These are phyloP conservation scores for Elongisporangium anandrum DNA, from an alignment of 352 stramenopile genomes.

Conservation along the genomic window DNA sequence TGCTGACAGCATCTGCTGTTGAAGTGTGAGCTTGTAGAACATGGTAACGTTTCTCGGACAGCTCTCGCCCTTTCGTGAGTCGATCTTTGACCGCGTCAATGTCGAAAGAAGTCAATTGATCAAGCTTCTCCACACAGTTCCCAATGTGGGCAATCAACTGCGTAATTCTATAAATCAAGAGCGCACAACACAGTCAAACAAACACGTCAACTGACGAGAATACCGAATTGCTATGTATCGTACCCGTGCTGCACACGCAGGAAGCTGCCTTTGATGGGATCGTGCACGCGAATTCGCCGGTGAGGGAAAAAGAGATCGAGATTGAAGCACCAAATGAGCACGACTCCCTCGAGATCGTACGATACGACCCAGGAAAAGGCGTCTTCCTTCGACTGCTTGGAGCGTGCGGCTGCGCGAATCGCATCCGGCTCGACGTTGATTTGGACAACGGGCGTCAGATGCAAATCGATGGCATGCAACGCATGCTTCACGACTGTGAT, in stretches of 20 bases:
- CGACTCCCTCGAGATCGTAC: slow-evolving; percentile 34
- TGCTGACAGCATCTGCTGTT: neutral
- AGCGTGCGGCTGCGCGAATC: slow-evolving; percentile 6
- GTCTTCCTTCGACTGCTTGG: slow-evolving; percentile 12
- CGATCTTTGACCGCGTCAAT: slow-evolving; percentile 16
- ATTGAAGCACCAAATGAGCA: slow-evolving; percentile 55
- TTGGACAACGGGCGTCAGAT: slow-evolving; percentile 31
- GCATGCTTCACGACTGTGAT: slow-evolving; percentile 39
- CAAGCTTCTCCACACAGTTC: slow-evolving; percentile 26
- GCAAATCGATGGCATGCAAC: slow-evolving; percentile 45
- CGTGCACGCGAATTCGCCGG: slow-evolving; percentile 35
- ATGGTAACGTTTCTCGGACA: slow-evolving; percentile 14
- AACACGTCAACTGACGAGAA: no score
- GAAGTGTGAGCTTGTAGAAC: neutral
- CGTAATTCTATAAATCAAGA: slow-evolving; percentile 12
- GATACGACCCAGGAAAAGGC: slow-evolving; percentile 54
- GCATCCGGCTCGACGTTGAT: slow-evolving; percentile 27
- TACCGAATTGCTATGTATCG: neutral
- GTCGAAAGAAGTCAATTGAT: slow-evolving; percentile 20
- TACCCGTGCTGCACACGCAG: slow-evolving; percentile 15
- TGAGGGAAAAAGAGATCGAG: slow-evolving; percentile 50
- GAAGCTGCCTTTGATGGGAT: slow-evolving; percentile 27
- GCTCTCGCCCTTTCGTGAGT: slow-evolving; percentile 15
- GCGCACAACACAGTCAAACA: neutral
- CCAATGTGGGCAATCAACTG: slow-evolving; percentile 25